phyloP scores from a whole-genome alignment of 2,329 filamentous ascomycete genomes.

The Aureobasidium vineae region DNA sequence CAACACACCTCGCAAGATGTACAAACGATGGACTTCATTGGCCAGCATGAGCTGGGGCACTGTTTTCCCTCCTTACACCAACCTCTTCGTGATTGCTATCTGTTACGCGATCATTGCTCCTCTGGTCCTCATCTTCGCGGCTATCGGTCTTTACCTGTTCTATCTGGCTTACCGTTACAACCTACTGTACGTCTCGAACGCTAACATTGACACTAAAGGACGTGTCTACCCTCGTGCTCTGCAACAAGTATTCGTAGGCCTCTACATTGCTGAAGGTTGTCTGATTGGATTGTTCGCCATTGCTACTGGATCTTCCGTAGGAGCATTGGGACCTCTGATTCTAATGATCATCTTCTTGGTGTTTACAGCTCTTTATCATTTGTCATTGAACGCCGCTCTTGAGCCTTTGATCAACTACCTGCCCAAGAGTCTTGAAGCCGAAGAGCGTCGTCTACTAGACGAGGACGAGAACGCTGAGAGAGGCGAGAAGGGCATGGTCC shows the following conservation, averaged over 20 bases:
- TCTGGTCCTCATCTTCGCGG: conserved; percentile 77
- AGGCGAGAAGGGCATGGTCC: conserved; percentile 36
- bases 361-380: conserved; percentile 73
- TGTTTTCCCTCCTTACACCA: conserved; percentile 75
- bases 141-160: conserved; percentile 73
- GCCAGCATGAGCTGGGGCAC: conserved; percentile 80
- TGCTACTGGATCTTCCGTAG: conserved; percentile 51
- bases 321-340: conserved; percentile 62
- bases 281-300: conserved; percentile 82
- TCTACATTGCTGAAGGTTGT: conserved; percentile 80
- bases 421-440: conserved; percentile 51
- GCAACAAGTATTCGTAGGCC: conserved; percentile 77
- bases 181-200: conserved; percentile 80
- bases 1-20: conserved; percentile 76
- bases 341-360: conserved; percentile 74
- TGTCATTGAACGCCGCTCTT: conserved; percentile 70
- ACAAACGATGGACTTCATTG: conserved; percentile 71
- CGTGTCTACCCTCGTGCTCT: conserved; percentile 83
- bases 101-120: conserved; percentile 86
- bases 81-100: conserved; percentile 77
- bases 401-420: conserved; percentile 74
- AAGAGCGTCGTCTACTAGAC: conserved; percentile 40
- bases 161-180: conserved; percentile 91
- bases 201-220: conserved; percentile 81
- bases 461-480: conserved; percentile 34